These are phyloP conservation scores for Rhynchospora pubera DNA, from an alignment of 176 grass and related monocot species.

Conservation along the genomic window DNA sequence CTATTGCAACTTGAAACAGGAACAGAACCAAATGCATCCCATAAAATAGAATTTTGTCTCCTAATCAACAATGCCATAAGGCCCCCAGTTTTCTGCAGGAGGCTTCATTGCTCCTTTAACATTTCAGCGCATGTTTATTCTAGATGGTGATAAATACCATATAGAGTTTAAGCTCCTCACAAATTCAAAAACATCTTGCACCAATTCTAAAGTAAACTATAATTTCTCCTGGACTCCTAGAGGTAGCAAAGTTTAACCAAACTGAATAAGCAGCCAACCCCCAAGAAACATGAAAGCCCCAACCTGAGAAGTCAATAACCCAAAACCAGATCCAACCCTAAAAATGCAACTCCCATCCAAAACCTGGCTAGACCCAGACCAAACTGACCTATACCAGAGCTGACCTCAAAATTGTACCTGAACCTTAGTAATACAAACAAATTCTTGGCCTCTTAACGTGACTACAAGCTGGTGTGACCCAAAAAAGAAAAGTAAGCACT, in stretches of 20 bases:
- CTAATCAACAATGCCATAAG: not conserved
- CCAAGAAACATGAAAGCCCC: too few relatives aligned
- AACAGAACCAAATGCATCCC: not conserved
- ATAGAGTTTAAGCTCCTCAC: not conserved
- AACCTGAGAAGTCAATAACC: not conserved
- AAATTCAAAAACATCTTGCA: not conserved
- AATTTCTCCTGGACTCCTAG: not conserved
- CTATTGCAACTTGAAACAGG: not conserved
- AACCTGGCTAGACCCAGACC: not conserved
- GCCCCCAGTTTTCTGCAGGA: not conserved
- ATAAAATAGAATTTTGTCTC: not conserved
- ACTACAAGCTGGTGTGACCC: not conserved
- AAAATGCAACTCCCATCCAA: not conserved
- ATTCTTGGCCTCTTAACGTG: not conserved
- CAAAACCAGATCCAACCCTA: not conserved
- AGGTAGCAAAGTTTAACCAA: not conserved
- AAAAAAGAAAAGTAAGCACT: not conserved
- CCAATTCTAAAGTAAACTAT: not conserved
- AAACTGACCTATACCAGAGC: not conserved
- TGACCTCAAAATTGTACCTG: not conserved
- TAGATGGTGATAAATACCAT: not conserved
- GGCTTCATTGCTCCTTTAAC: not conserved
- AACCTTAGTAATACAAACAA: not conserved
- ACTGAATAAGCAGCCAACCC: not conserved
- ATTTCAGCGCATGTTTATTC: not conserved